phyloP scores from a whole-genome alignment of 371 early-diverging fungal species.

The Apophysomyces variabilis region DNA sequence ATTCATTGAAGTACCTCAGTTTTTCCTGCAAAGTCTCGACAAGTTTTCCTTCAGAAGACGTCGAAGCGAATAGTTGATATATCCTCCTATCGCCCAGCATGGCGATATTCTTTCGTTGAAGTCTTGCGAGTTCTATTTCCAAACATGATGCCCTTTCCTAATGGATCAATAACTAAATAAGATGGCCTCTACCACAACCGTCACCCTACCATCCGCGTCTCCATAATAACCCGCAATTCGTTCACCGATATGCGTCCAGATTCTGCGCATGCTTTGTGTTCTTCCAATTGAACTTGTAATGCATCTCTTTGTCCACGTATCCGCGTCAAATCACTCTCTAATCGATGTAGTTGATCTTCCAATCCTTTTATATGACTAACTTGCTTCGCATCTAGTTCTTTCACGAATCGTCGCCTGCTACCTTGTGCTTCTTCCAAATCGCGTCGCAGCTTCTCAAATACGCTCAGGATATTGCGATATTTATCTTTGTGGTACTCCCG shows the following conservation, averaged over 20 bases:
- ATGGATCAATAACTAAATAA: not conserved
- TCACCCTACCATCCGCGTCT: constrained; percentile 26
- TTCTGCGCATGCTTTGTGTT: constrained; percentile 69
- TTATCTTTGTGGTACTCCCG: constrained; percentile 40
- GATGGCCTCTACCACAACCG: not conserved
- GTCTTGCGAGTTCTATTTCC: constrained; percentile 20
- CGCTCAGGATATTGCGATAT: constrained; percentile 28
- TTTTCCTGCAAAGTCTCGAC: constrained; percentile 11
- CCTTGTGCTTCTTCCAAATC: constrained; percentile 26
- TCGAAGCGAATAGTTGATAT: constrained; percentile 14
- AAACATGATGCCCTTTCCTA: constrained; percentile 24
- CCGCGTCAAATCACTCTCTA: constrained; percentile 78
- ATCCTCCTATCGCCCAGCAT: constrained; percentile 16
- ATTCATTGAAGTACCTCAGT: constrained; percentile 6
- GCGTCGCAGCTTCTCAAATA: constrained; percentile 31
- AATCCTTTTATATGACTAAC: constrained; percentile 36
- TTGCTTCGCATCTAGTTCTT: constrained; percentile 38
- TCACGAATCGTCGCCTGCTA: constrained; percentile 34
- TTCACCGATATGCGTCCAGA: constrained; percentile 43
- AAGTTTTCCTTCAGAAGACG: not conserved
- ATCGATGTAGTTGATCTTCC: constrained; percentile 68
- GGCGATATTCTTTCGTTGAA: constrained; percentile 22
- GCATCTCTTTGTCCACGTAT: constrained; percentile 82
- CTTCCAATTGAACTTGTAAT: constrained; percentile 73
- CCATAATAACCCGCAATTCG: constrained; percentile 52